These are phyloP conservation scores for Boletus vermiculosoides DNA, from an alignment of 768 basidiomycete species.

Conservation along the genomic window DNA sequence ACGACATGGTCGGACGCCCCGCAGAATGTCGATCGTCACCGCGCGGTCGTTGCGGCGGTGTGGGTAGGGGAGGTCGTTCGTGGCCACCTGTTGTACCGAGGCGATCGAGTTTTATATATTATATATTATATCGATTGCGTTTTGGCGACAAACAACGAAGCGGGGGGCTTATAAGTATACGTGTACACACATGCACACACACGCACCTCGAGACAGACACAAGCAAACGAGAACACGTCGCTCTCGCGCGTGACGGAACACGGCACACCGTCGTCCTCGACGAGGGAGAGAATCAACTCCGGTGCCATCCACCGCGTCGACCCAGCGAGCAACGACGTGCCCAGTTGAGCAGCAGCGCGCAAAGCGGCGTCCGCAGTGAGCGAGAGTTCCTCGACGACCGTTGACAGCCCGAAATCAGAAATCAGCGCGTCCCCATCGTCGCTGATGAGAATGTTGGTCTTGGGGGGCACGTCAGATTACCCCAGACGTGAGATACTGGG, in stretches of 20 bases:
- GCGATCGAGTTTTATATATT: no score
- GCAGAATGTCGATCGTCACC: slow-evolving; percentile 53
- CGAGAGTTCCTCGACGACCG: slow-evolving; percentile 53
- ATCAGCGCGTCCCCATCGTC: slow-evolving; percentile 52
- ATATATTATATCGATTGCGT: no score
- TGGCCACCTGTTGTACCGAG: slow-evolving; percentile 40
- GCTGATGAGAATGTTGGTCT: slow-evolving; percentile 60
- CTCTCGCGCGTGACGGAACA: slow-evolving; percentile 50
- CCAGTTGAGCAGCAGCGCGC: slow-evolving; percentile 23
- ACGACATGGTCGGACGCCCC: slow-evolving; percentile 48
- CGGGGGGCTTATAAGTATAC: background rate
- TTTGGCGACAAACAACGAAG: background rate
- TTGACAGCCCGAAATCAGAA: slow-evolving; percentile 62
- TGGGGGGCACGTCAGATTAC: background rate
- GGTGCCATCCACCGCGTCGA: slow-evolving; percentile 48
- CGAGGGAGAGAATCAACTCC: slow-evolving; percentile 50
- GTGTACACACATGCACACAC: no score
- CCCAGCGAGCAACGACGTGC: slow-evolving; percentile 34
- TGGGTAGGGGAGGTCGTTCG: slow-evolving; percentile 51
- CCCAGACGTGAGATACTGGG: background rate
- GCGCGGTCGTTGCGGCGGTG: slow-evolving; percentile 55
- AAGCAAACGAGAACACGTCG: slow-evolving; percentile 62
- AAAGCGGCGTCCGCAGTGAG: slow-evolving; percentile 22
- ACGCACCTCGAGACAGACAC: slow-evolving; percentile 56
- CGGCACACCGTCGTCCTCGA: slow-evolving; percentile 42